Evolutionary conservation across 148 eudicot species (phyloP).

Genomic region (Talinum fruticosum): DNA sequence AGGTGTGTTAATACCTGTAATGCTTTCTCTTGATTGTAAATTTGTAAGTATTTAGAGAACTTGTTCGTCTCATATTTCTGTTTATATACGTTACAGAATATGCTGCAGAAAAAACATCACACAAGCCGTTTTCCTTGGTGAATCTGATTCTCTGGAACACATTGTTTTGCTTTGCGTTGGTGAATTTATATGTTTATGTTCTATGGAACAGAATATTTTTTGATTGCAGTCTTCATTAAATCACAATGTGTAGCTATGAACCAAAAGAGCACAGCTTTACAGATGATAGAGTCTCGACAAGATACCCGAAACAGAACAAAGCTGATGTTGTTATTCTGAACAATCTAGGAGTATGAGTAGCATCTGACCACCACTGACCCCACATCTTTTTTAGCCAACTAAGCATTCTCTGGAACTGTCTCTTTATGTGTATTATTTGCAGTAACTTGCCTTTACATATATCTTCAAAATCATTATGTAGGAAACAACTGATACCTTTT

Average conservation of each 20-base stretch:
- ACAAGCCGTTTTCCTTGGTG: slow-evolving; percentile 56
- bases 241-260: neutral
- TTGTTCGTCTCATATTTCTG: neutral
- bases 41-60: neutral
- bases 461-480: too few relatives aligned
- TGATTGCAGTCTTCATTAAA: neutral
- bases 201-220: neutral
- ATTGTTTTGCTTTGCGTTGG: neutral
- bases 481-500: too few relatives aligned
- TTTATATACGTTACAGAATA: slow-evolving; percentile 42
- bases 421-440: too few relatives aligned
- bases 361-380: too few relatives aligned
- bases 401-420: too few relatives aligned
- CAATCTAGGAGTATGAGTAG: too few relatives aligned
- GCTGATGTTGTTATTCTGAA: too few relatives aligned
- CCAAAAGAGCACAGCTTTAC: too few relatives aligned
- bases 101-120: slow-evolving; percentile 35
- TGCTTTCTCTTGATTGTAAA: neutral
- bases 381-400: too few relatives aligned
- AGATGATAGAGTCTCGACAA: too few relatives aligned
- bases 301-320: too few relatives aligned
- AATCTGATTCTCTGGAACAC: slow-evolving; percentile 22
- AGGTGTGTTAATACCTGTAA: neutral
- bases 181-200: neutral
- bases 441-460: too few relatives aligned